phyloP scores from a whole-genome alignment of 306 rosid genomes.

The Sophora flavescens region DNA sequence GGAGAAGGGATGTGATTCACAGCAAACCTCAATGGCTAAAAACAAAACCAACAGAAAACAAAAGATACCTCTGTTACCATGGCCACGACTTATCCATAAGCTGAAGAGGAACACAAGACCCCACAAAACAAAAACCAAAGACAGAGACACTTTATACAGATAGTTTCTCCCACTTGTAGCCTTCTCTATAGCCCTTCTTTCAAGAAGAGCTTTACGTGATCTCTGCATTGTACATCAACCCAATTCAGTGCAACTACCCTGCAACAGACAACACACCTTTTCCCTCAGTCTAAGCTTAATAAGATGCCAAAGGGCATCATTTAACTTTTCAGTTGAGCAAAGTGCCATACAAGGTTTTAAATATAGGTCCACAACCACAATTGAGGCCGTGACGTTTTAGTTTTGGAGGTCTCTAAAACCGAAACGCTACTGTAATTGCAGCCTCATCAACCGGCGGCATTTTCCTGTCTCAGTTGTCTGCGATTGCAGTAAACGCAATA shows the following conservation, averaged over 20 bases:
- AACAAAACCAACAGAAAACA: slow-evolving; percentile 22
- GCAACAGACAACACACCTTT: slow-evolving; percentile 44
- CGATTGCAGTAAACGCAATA: no score
- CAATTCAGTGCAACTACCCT: slow-evolving; percentile 53
- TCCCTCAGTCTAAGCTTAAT: slow-evolving; percentile 36
- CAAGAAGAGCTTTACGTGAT: slow-evolving; percentile 79
- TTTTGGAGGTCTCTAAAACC: no score
- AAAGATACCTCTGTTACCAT: slow-evolving; percentile 72
- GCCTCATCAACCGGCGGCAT: no score
- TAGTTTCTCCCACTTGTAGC: slow-evolving; percentile 56
- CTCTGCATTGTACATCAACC: slow-evolving; percentile 89
- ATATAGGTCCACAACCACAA: no score
- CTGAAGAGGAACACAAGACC: slow-evolving; percentile 78
- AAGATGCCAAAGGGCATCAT: slow-evolving; percentile 5
- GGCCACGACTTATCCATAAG: slow-evolving; percentile 77
- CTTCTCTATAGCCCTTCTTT: slow-evolving; percentile 71
- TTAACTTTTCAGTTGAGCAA: slow-evolving; percentile 45
- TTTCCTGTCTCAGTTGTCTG: no score
- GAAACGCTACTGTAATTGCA: no score
- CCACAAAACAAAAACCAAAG: slow-evolving; percentile 83
- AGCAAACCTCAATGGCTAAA: slow-evolving; percentile 47
- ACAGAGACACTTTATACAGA: slow-evolving; percentile 74
- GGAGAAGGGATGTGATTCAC: slow-evolving; percentile 30
- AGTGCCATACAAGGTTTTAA: no score
- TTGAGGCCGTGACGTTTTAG: no score